Evolutionary conservation across 2,329 filamentous ascomycete species (phyloP).

Genomic region (Cladophialophora bantiana): DNA sequence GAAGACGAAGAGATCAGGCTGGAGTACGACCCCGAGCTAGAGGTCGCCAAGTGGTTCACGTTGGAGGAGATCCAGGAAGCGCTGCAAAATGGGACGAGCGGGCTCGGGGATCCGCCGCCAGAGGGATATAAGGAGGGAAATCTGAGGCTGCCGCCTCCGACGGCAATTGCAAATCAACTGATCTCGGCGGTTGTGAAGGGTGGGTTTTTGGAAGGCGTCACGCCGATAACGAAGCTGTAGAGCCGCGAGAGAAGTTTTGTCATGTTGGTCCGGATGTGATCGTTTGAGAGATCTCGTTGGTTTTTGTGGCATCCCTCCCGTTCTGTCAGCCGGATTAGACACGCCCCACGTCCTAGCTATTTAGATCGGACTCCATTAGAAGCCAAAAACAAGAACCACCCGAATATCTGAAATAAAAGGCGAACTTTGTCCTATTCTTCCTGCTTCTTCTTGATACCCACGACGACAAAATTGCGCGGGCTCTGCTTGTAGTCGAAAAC

Average conservation of each 20-base stretch:
- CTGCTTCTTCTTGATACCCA: conserved; percentile 85
- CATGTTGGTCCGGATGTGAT: not conserved
- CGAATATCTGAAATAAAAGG: not conserved
- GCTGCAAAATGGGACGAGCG: conserved; percentile 70
- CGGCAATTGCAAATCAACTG: conserved; percentile 91
- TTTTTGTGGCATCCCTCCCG: not conserved
- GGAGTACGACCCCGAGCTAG: conserved; percentile 88
- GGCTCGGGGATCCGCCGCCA: conserved; percentile 69
- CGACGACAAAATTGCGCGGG: conserved; percentile 89
- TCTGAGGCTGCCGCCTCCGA: conserved; percentile 80
- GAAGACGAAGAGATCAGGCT: conserved; percentile 81
- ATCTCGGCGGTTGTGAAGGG: conserved; percentile 75
- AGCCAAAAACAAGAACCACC: too few species aligned
- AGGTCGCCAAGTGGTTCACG: conserved; percentile 86
- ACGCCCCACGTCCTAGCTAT: not conserved
- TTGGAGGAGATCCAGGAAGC: conserved; percentile 82
- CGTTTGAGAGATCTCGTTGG: not conserved
- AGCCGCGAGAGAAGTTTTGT: not conserved
- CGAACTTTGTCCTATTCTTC: not conserved
- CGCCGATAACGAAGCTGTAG: conserved; percentile 53
- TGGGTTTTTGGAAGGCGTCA: conserved; percentile 70
- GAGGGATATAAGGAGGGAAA: conserved; percentile 76
- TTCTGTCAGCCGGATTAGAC: not conserved
- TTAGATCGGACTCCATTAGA: not conserved
- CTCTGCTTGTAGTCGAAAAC: conserved; percentile 89